Evolutionary conservation across 495 filamentous ascomycete genomes (phyloP).

Genomic region (Lineolata rhizophorae): DNA sequence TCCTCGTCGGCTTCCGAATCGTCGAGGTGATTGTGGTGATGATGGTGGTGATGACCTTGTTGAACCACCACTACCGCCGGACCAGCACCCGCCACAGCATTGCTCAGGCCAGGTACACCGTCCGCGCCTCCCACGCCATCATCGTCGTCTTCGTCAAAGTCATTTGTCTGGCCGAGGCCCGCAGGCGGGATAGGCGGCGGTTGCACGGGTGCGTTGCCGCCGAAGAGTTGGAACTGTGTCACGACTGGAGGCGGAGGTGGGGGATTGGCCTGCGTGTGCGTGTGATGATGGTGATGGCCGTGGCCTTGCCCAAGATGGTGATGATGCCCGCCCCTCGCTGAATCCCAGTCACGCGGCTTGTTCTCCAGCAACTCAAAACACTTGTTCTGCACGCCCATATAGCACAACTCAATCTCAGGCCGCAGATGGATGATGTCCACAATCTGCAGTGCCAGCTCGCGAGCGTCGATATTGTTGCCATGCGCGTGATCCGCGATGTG

Average conservation of each 20-base stretch:
- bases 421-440: slow-evolving; percentile 69
- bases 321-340: too few relatives aligned
- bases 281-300: too few relatives aligned
- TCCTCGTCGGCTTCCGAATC: slow-evolving; percentile 22
- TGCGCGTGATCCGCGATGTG: slow-evolving; percentile 45
- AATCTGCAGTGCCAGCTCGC: slow-evolving; percentile 65
- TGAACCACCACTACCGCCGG: slow-evolving; percentile 15
- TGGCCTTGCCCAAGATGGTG: too few relatives aligned
- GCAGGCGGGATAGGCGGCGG: too few relatives aligned
- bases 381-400: slow-evolving; percentile 58
- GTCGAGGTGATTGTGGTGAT: slow-evolving; percentile 24
- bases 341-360: too few relatives aligned
- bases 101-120: too few relatives aligned
- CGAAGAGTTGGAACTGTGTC: too few relatives aligned
- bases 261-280: too few relatives aligned
- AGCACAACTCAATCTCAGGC: slow-evolving; percentile 67
- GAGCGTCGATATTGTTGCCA: slow-evolving; percentile 28
- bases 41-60: too few relatives aligned
- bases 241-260: too few relatives aligned
- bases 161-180: slow-evolving; percentile 13
- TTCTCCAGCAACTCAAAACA: slow-evolving; percentile 79
- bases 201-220: too few relatives aligned
- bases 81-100: slow-evolving; percentile 9
- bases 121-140: slow-evolving; percentile 2
- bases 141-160: neutral